These are phyloP conservation scores for Stromatinia cepivora DNA, from an alignment of 2,329 filamentous ascomycete genomes.

Conservation along the genomic window DNA sequence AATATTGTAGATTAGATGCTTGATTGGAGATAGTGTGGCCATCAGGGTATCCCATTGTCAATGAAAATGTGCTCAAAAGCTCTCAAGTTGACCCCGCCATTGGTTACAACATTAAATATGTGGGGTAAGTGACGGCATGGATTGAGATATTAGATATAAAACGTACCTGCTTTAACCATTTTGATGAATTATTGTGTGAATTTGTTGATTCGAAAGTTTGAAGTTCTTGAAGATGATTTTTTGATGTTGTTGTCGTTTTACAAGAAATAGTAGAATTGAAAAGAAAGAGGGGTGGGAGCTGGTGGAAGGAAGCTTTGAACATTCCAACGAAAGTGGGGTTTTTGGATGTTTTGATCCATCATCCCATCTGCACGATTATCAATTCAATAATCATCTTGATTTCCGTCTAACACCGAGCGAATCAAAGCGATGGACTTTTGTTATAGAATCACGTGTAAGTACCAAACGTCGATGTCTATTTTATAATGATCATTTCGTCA, in stretches of 20 bases:
- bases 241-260: conserved; percentile 14
- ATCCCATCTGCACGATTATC: conserved; percentile 15
- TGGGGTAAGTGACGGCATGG: conserved; percentile 19
- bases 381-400: conserved; percentile 1
- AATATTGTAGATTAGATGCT: conserved; percentile 37
- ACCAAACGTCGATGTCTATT: neutral
- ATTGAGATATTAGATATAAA: conserved; percentile 24
- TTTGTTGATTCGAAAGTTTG: conserved; percentile 22
- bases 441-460: neutral
- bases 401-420: conserved; percentile 9
- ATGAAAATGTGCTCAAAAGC: conserved; percentile 61
- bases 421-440: neutral
- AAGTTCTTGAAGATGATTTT: neutral
- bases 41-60: conserved; percentile 48
- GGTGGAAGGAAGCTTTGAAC: conserved; percentile 6
- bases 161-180: conserved; percentile 98
- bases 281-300: conserved; percentile 15
- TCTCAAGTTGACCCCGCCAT: conserved; percentile 47
- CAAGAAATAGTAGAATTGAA: conserved; percentile 17
- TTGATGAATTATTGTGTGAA: conserved; percentile 56
- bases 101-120: conserved; percentile 23
- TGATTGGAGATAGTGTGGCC: conserved; percentile 39
- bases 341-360: neutral
- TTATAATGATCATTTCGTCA: too few relatives aligned
- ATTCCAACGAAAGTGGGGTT: conserved; percentile 21